Percentiles rank a stretch among this genome's conserved stretches.
Evolutionary conservation across 345 rosid genomes (phyloP).

Genomic region (Arabidopsis thaliana): TAIR10.1 NC_003070.9:27385501-27386000

Average conservation of each 20-base stretch:
- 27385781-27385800: slow-evolving; percentile 76
- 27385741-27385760: slow-evolving; percentile 64
- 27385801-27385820: slow-evolving; percentile 86
- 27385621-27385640: slow-evolving; percentile 83
- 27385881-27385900: slow-evolving; percentile 23
- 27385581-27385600: slow-evolving; percentile 68
- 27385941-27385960: slow-evolving; percentile 47
- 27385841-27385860: slow-evolving; percentile 91
- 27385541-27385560: slow-evolving; percentile 41
- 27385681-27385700: slow-evolving; percentile 70
- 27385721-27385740: slow-evolving; percentile 58
- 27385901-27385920: slow-evolving; percentile 35
- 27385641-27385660: slow-evolving; percentile 67
- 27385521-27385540: slow-evolving; percentile 8
- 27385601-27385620: slow-evolving; percentile 79
- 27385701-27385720: slow-evolving; percentile 63
- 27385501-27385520: slow-evolving; percentile 17
- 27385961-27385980: slow-evolving; percentile 76
- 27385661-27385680: slow-evolving; percentile 61
- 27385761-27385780: slow-evolving; percentile 71
- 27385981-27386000: slow-evolving; percentile 47
- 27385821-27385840: slow-evolving; percentile 81
- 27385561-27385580: slow-evolving; percentile 55
- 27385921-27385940: slow-evolving; percentile 5
- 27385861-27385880: slow-evolving; percentile 72